Base-by-base conservation (phyloP, 2,329 filamentous ascomycete species). In the Xylaria multiplex region DNA sequence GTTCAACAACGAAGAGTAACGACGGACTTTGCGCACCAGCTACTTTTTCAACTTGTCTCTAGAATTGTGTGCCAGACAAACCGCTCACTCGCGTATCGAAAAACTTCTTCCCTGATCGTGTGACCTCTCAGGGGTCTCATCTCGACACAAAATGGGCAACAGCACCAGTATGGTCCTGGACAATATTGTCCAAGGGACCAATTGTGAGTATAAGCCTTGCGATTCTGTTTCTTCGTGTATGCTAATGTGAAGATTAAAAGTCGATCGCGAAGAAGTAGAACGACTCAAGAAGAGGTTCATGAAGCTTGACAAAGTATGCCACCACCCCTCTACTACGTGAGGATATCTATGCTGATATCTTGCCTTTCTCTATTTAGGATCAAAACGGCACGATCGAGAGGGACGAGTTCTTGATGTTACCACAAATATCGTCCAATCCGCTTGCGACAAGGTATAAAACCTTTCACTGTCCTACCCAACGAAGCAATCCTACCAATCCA, bases 351-450 rank as follows among this genome's bases (percentile, higher is more conserved):
- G 35, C 65, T 71, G 62, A 73, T 59, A 30, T 4, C 19, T 8
- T 59, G 4, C 46, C 37, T 35, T 2, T 14, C 50, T 53, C 57
- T 55, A 9, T 37, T 32, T 57, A 97, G 95, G 95, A 99, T 80
- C 96, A 96, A 83, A 97, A 94, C 14, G 96, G 96, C 73, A 98
- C 96, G 54, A 97, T 99, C 81, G 96, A 99, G 81, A 93, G 96
- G 77, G 95, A 98, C 79, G 96, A 99, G 80, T 99, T 99, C 81
- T 90, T 99, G 71, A 96, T 92, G 76, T 89, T 99, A 66, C 96
- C 96, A 42, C 96, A 98, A 83, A 97, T 99, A 78, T 97, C 93
- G 63, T 97, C 95, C 55, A 99, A 99, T 82, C 96, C 96, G 32
- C 90, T 99, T 61, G 96, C 96, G 71, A 98, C 96, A 75, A 91